Base-by-base conservation (phyloP, 768 basidiomycete genomes). In the Pulveroboletus sp. region DNA sequence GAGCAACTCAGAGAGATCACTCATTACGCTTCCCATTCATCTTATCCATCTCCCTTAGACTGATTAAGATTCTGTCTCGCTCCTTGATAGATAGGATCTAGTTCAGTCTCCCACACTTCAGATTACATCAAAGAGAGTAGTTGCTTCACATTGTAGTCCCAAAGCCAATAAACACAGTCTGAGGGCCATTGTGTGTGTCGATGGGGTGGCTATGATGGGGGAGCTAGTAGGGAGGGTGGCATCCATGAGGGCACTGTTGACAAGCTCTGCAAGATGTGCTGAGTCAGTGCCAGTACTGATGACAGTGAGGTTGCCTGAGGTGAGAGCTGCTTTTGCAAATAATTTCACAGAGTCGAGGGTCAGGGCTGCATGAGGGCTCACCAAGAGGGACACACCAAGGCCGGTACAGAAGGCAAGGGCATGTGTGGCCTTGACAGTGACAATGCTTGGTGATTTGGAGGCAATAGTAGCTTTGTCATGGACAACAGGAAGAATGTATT, bases 391-490 rank as follows among this genome's bases (percentile, higher is more conserved):
- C 57, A 87, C 79, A 59, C 95, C 95, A 60, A 98, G 92, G 14
- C 95, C 95, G 36, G 75, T 77, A 62, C 94, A 92, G 88, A 98
- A 99, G 37, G 95, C 94, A 49, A 94, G 75, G 37, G 79, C 69
- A 67, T 98, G 95, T 5, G 93, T 93, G 32, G 85, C 73, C 62
- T 99, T 95, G 48, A 98, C 54, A 35, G 94, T 94, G 59, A 77
- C 75, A 2, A 79, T 77, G 20, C 78, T 75, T 8, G 91, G 83
- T 51, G 87, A 74, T 40, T 74, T 67, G 38, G 72, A 65, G 13
- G 84, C 88, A 20, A 80, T 72, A 33, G 76, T 67, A 38, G 84
- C 72, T 63, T 98, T 95, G 47, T 81, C 75, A 44, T 80, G 77
- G 51, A 94, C 77, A 42, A 82, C 71, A 20, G 85, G 87, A 4